Evolutionary conservation across 1,139 yeast genomes (phyloP).

Genomic region (Magnusiomyces tetraspermus): DNA sequence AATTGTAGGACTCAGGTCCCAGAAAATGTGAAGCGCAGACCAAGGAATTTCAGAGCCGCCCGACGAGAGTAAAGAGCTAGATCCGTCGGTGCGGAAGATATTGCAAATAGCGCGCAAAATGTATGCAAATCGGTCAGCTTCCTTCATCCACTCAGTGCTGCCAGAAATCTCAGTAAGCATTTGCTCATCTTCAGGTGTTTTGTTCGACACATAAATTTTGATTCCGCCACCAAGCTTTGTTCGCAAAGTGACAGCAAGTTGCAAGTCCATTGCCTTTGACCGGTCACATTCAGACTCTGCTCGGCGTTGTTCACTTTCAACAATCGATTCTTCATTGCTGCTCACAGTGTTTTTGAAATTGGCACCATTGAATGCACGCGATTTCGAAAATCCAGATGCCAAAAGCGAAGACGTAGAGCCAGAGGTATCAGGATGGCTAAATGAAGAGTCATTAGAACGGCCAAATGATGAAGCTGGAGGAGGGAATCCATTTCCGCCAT

Average conservation of each 20-base stretch:
- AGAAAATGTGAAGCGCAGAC: conserved; percentile 26
- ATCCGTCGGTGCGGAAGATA: neutral
- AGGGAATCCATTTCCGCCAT: too few relatives aligned
- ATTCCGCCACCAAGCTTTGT: neutral
- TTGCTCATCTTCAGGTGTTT: neutral
- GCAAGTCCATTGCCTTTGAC: neutral
- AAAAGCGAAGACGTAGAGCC: neutral
- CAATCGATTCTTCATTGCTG: neutral
- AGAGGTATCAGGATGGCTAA: neutral
- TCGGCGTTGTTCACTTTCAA: neutral
- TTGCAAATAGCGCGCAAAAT: conserved; percentile 8
- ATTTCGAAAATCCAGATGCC: neutral
- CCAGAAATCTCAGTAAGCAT: neutral
- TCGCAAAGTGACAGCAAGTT: neutral
- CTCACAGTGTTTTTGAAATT: neutral
- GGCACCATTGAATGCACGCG: neutral
- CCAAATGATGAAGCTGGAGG: too few relatives aligned
- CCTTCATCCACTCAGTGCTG: conserved; percentile 2
- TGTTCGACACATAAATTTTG: neutral
- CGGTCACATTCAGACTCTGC: neutral
- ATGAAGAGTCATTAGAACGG: too few relatives aligned
- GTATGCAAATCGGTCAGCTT: conserved; percentile 13
- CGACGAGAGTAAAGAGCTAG: neutral
- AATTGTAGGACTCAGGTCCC: conserved; percentile 24
- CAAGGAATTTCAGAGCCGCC: conserved; percentile 14